Percentiles rank a stretch among this genome's conserved stretches.
These are phyloP conservation scores for Phytophthora quininea DNA, from an alignment of 352 stramenopile species.

Conservation along the genomic window DNA sequence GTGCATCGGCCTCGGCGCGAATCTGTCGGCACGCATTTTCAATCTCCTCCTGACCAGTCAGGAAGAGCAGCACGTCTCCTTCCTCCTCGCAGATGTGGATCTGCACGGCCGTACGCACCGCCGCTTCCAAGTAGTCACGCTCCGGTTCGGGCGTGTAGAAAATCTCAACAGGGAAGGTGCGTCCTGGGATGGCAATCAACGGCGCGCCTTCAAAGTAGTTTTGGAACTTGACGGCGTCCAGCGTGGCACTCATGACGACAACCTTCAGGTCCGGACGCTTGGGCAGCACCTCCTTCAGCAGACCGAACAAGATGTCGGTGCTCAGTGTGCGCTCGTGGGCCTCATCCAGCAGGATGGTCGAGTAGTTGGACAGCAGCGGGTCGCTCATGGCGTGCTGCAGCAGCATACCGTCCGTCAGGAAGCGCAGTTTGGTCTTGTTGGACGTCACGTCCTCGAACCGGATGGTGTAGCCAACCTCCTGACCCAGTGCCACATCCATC, in stretches of 20 bases:
- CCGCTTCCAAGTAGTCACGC: constrained; percentile 97
- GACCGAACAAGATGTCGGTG: constrained; percentile 98
- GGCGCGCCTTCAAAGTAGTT: constrained; percentile 95
- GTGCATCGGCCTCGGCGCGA: constrained; percentile 85
- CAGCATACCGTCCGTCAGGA: constrained; percentile 94
- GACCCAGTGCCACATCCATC: constrained; percentile 97
- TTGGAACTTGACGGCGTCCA: constrained; percentile 97
- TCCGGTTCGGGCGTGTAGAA: constrained; percentile 98
- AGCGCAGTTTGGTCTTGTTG: constrained; percentile 82
- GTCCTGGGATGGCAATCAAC: constrained; percentile 94
- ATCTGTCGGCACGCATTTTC: constrained; percentile 95
- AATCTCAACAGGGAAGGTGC: constrained; percentile 98
- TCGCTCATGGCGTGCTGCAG: constrained; percentile 98
- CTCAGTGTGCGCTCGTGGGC: constrained; percentile 97
- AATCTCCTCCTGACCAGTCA: constrained; percentile 99
- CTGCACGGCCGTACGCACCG: constrained; percentile 87
- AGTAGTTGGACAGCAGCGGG: constrained; percentile 95
- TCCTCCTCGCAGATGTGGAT: constrained; percentile 98
- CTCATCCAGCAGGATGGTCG: constrained; percentile 97
- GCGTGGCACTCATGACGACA: constrained; percentile 98
- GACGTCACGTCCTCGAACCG: constrained; percentile 98
- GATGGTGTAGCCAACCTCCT: constrained; percentile 99
- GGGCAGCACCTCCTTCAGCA: constrained; percentile 97
- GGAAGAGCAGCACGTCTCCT: constrained; percentile 99
- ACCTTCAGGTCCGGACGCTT: constrained; percentile 96